phyloP scores from a whole-genome alignment of 257 asterid species.

The Penstemon davidsonii region DNA sequence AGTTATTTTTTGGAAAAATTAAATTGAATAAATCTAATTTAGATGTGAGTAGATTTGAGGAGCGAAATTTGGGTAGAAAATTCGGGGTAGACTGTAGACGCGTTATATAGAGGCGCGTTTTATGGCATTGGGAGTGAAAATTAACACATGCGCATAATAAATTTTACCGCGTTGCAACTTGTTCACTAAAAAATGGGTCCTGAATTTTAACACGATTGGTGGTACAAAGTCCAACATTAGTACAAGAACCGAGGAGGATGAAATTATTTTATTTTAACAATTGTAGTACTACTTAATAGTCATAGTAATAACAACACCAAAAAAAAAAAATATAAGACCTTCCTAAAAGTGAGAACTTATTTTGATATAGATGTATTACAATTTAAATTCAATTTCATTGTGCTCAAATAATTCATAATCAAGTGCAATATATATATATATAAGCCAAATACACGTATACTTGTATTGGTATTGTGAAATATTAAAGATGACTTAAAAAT shows the following conservation, averaged over 20 bases:
- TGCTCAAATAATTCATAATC: no score
- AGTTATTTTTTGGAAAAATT: neutral
- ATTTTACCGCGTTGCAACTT: neutral
- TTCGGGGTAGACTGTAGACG: neutral
- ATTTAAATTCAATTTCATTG: no score
- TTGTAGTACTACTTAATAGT: neutral
- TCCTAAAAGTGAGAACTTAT: no score
- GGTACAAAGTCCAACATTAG: neutral
- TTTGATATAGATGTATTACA: no score
- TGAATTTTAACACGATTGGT: neutral
- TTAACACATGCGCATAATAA: neutral
- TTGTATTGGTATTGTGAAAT: no score
- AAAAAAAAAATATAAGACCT: neutral
- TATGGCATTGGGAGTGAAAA: neutral
- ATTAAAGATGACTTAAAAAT: no score
- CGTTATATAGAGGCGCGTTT: neutral
- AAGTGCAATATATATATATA: no score
- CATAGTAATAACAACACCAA: neutral
- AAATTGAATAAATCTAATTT: neutral
- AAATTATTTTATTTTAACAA: neutral
- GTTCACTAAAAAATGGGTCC: neutral
- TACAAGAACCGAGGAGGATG: conserved; percentile 11
- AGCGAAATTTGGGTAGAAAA: neutral
- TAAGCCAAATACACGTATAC: no score
- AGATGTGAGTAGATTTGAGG: neutral